Base-by-base conservation (phyloP, 2,329 filamentous ascomycete species). In the Bretziella fagacearum region DNA sequence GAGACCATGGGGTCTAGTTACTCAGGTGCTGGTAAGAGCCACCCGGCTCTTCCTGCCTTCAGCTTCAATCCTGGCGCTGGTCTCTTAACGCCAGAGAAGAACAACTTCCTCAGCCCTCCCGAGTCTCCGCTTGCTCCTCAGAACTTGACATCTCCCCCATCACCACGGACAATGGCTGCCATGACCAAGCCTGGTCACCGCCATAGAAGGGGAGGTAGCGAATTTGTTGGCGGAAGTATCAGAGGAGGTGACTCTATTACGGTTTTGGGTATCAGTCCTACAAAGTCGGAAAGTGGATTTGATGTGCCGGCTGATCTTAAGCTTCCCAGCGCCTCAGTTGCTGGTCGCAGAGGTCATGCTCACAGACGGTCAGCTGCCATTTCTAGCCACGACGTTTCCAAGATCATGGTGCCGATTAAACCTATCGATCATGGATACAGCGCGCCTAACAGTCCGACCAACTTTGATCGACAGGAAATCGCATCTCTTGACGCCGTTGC, bases 331-430 rank as follows among this genome's bases (percentile, higher is more conserved):
- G 63, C 62, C 20, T 63, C 74, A 35, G 63, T 64, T 26, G 64
- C 68, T 46, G 70, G 77, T 52, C 72, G 83, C 54, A 77, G 61
- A 10, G 50, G 81, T 13, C 84, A 93, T 61, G 75, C 74, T 15
- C 87, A 95, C 59, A 76, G 84, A 50, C 77, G 89, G 51, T 94
- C 87, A 27, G 73, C 71, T 51, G 82, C 84, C 3, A 78, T 95
- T 44, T 94, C 86, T 1, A 82, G 78, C 49, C 83, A 89, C 57
- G 87, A 95, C 57, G 63, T 94, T 18, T 76, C 77, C 8, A 66
- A 72, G 32, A 78, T 86, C 27, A 67, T 87, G 53, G 74, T 75
- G 45, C 72, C 77, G 13, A 64, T 68, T 39, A 47, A 50, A 35
- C 18, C 40, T 13, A 39, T 36, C 4, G 63, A 68, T 17, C 64